These are phyloP conservation scores for Paraconiothyrium sp. DNA, from an alignment of 2,329 filamentous ascomycete genomes.

Conservation along the genomic window DNA sequence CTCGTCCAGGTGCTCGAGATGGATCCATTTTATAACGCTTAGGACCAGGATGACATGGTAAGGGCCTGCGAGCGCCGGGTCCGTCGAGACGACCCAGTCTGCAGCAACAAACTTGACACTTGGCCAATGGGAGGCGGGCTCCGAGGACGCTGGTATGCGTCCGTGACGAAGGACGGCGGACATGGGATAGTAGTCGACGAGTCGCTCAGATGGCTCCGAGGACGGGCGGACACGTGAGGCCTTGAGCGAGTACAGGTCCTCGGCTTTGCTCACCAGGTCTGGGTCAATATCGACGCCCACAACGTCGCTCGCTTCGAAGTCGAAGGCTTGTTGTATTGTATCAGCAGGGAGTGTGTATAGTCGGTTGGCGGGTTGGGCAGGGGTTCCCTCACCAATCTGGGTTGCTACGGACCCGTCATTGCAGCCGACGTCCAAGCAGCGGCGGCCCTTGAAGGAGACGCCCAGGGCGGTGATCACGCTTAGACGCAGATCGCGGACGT, in stretches of 20 bases:
- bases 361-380: constrained; percentile 38
- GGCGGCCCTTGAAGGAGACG: constrained; percentile 47
- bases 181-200: constrained; percentile 48
- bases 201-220: constrained; percentile 21
- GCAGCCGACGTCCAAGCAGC: constrained; percentile 52
- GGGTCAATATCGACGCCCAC: constrained; percentile 53
- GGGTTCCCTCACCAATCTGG: constrained; percentile 49
- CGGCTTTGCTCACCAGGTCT: constrained; percentile 47
- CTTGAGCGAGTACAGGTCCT: constrained; percentile 47
- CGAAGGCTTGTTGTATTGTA: constrained; percentile 47
- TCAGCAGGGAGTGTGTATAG: constrained; percentile 38
- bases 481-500: constrained; percentile 51
- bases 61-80: constrained; percentile 34
- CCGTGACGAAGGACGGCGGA: constrained; percentile 48
- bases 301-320: constrained; percentile 49
- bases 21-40: constrained; percentile 53
- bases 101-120: constrained; percentile 43
- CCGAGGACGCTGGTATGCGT: constrained; percentile 24
- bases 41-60: constrained; percentile 51
- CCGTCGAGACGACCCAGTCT: constrained; percentile 43
- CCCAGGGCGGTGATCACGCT: constrained; percentile 39
- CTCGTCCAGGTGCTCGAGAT: constrained; percentile 47
- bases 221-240: constrained; percentile 46
- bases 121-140: constrained; percentile 31
- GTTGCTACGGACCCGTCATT: constrained; percentile 51